These are phyloP conservation scores for Hortiboletus flavorubellus DNA, from an alignment of 768 basidiomycete genomes.

Conservation along the genomic window DNA sequence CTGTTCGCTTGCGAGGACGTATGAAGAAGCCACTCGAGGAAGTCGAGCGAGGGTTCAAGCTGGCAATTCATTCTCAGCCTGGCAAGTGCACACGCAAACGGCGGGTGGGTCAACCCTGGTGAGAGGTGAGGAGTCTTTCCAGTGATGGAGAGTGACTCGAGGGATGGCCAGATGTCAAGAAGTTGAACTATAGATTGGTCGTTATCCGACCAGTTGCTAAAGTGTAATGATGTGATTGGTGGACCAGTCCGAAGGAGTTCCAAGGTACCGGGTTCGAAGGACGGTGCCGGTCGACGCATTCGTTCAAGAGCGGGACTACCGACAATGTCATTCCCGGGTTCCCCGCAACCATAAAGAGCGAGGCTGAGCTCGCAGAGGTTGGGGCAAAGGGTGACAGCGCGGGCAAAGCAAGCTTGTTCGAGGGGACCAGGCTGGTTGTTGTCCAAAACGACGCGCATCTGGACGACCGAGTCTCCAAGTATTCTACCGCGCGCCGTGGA, in stretches of 20 bases:
- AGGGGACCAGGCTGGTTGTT: constrained; percentile 63
- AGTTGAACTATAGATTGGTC: constrained; percentile 54
- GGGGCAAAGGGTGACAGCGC: constrained; percentile 56
- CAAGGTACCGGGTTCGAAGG: constrained; percentile 52
- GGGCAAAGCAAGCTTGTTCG: constrained; percentile 53
- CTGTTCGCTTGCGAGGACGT: constrained; percentile 43
- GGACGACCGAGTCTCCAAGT: constrained; percentile 51
- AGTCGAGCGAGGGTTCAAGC: constrained; percentile 55
- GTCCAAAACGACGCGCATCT: constrained; percentile 58
- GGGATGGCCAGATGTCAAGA: constrained; percentile 58
- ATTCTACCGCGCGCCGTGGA: constrained; percentile 45
- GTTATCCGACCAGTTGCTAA: constrained; percentile 73
- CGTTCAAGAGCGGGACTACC: constrained; percentile 46
- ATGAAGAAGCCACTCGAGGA: constrained; percentile 68
- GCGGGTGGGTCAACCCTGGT: constrained; percentile 35
- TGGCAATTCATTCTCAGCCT: constrained; percentile 66
- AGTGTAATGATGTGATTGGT: constrained; percentile 47
- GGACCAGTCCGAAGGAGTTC: constrained; percentile 54
- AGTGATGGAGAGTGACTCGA: constrained; percentile 54
- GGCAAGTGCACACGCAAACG: constrained; percentile 46
- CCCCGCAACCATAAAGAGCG: constrained; percentile 55
- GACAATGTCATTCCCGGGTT: constrained; percentile 48
- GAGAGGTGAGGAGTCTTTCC: constrained; percentile 55
- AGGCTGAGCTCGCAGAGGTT: constrained; percentile 55
- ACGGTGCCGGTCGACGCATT: constrained; percentile 48